Evolutionary conservation across 2,329 filamentous ascomycete genomes (phyloP).

Genomic region (Aspergillus pseudoterreus): DNA sequence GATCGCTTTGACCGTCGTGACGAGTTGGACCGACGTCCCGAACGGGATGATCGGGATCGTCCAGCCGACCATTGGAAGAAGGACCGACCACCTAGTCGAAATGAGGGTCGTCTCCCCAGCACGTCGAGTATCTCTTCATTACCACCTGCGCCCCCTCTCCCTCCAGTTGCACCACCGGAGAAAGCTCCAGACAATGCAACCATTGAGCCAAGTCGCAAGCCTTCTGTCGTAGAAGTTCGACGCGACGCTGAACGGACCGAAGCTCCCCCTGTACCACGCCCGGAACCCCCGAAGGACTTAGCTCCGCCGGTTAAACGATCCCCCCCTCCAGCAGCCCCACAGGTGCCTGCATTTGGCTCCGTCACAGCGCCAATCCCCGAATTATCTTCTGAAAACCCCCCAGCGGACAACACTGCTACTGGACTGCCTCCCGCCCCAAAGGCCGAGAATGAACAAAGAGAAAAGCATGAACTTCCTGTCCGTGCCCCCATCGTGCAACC

Average conservation of each 20-base stretch:
- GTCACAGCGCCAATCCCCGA: conserved; percentile 27
- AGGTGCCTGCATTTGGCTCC: conserved; percentile 42
- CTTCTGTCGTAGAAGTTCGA: conserved; percentile 22
- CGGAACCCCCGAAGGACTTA: conserved; percentile 26
- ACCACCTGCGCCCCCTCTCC: conserved; percentile 7
- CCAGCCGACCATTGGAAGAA: conserved; percentile 35
- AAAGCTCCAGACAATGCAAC: conserved; percentile 21
- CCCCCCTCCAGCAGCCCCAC: conserved; percentile 38
- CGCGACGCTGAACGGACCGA: conserved; percentile 32
- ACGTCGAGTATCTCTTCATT: conserved; percentile 18
- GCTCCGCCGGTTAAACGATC: conserved; percentile 27
- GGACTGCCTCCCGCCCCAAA: conserved; percentile 5
- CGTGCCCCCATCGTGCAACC: conserved; percentile 28
- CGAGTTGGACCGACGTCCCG: conserved; percentile 30
- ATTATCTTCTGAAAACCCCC: conserved; percentile 18
- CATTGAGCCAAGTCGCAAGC: conserved; percentile 25
- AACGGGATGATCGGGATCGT: conserved; percentile 31
- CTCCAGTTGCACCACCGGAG: conserved; percentile 18
- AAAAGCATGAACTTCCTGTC: conserved; percentile 18
- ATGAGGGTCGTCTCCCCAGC: conserved; percentile 26
- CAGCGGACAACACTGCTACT: conserved; percentile 11
- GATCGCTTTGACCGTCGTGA: conserved; percentile 7
- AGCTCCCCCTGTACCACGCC: conserved; percentile 15
- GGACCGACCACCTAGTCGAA: conserved; percentile 34
- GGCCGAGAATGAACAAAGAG: conserved; percentile 27